These are phyloP conservation scores for Talaromyces sp. DNA, from an alignment of 2,329 filamentous ascomycete genomes.

Conservation along the genomic window DNA sequence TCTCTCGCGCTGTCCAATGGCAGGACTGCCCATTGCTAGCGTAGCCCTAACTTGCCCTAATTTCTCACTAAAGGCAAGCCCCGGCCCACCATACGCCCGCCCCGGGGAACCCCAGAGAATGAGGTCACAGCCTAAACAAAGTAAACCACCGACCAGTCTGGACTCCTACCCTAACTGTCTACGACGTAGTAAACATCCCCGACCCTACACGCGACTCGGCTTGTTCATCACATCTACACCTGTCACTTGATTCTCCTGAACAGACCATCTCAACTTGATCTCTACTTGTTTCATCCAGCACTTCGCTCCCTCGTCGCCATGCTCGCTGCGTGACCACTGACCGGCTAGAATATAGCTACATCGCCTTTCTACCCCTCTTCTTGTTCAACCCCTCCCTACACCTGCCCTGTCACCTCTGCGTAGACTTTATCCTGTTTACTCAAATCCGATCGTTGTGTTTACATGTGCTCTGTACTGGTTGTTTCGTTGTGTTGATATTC, in stretches of 20 bases:
- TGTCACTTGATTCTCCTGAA: background rate
- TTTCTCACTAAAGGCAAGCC: background rate
- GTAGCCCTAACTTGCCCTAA: background rate
- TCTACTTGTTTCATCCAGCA: background rate
- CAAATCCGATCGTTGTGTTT: background rate
- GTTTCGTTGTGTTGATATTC: background rate
- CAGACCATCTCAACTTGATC: background rate
- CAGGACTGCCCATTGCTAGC: background rate
- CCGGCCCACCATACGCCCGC: background rate
- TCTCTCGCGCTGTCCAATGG: background rate
- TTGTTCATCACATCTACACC: background rate
- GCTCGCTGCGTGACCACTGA: background rate
- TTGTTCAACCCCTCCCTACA: slow-evolving; percentile 1
- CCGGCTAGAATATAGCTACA: slow-evolving; percentile 6
- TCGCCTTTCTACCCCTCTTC: slow-evolving; percentile 6
- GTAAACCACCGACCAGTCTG: background rate
- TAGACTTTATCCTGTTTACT: background rate
- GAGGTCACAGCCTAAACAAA: background rate
- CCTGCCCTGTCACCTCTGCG: background rate
- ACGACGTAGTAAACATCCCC: background rate
- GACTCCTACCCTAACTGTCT: background rate
- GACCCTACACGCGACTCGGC: background rate
- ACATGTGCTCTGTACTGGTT: background rate
- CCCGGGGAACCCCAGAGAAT: slow-evolving; percentile 3
- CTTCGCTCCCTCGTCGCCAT: background rate